Evolutionary conservation across 2,329 filamentous ascomycete genomes (phyloP), one percentile per base, ranked within the genome.

Genomic region (Claviceps arundinis): DNA sequence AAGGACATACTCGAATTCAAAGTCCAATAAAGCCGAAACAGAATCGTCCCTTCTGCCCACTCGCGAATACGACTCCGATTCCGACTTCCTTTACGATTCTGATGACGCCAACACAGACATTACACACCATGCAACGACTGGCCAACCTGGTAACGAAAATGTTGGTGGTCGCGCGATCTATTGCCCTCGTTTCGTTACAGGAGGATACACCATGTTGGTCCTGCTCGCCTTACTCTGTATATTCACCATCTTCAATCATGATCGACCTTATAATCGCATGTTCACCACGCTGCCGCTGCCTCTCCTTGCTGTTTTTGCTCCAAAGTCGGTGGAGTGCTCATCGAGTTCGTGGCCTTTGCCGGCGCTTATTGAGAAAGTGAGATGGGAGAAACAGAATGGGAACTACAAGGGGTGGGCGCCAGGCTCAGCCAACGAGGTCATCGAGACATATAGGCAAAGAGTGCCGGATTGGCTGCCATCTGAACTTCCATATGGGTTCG

Each of bases 361-460:
- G 1, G 55, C 61, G 2, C 56, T 67, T 2, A 47, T 66, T 19
- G 50, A 56, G n/a, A 57, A 56, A 14, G 37, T 45, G 4, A 52
- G 37, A 6, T 67, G 64, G 63, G 60, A 62, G 24, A 30, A 57
- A 5, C 55, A 62, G 2, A 47, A 55, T 1, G 64, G 62, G 1
- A 52, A 64, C 17, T 67, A 63, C 52, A 67, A 61, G 54, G 65
- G 65, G 7, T 67, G 65, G 65, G 63, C 63, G 0, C 64, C 65
- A 5, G 56, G 59, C 4, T 14, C 38, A 2, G 52, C 59, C 46
- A 65, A 61, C 46, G 47, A 58, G 17, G 50, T 63, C 3, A 56
- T 58, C 2, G 48, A 56, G 34, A 50, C 55, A 0, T 67, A 67
- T 50, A 57, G 62, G 24, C 52, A 64, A 1, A 52, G 57, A 9